Evolutionary conservation across 495 filamentous ascomycete genomes (phyloP).

Genomic region (Bombardia bombarda): DNA sequence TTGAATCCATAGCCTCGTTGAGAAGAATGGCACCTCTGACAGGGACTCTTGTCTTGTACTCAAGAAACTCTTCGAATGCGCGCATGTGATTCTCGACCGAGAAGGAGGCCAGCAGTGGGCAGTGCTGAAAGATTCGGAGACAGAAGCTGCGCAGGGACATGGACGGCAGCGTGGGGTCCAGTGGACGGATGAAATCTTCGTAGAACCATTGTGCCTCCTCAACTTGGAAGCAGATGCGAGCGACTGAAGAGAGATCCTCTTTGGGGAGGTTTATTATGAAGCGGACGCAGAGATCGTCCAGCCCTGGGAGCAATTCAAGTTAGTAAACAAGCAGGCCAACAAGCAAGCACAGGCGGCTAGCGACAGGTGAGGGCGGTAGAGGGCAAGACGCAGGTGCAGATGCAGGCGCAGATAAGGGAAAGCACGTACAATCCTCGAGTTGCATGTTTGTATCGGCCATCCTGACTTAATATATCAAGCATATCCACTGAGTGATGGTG

Average conservation of each 20-base stretch:
- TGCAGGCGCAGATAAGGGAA: constrained; percentile 1
- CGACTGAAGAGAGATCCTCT: constrained; percentile 81
- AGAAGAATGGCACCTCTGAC: constrained; percentile 90
- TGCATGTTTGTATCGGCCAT: constrained; percentile 78
- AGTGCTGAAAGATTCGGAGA: constrained; percentile 83
- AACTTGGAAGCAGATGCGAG: constrained; percentile 94
- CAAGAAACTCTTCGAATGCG: constrained; percentile 83
- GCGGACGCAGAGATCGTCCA: constrained; percentile 90
- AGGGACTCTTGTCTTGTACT: constrained; percentile 88
- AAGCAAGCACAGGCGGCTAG: constrained; percentile 18
- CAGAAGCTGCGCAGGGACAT: constrained; percentile 77
- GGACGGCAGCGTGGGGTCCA: constrained; percentile 76
- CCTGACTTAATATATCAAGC: constrained; percentile 29
- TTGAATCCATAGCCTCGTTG: constrained; percentile 83
- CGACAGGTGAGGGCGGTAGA: neutral
- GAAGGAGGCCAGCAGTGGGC: constrained; percentile 75
- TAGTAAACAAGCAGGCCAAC: too few species aligned
- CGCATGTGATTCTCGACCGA: constrained; percentile 65
- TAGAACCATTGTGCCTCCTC: constrained; percentile 99
- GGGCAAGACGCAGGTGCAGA: neutral
- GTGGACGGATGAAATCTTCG: constrained; percentile 93
- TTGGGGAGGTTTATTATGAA: constrained; percentile 94
- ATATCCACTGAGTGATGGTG: constrained; percentile 17
- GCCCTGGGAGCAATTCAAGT: constrained; percentile 60
- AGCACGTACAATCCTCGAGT: constrained; percentile 75